Conservation (phyloP, 2,329 filamentous ascomycete species). For the Penicillium sp. region DNA sequence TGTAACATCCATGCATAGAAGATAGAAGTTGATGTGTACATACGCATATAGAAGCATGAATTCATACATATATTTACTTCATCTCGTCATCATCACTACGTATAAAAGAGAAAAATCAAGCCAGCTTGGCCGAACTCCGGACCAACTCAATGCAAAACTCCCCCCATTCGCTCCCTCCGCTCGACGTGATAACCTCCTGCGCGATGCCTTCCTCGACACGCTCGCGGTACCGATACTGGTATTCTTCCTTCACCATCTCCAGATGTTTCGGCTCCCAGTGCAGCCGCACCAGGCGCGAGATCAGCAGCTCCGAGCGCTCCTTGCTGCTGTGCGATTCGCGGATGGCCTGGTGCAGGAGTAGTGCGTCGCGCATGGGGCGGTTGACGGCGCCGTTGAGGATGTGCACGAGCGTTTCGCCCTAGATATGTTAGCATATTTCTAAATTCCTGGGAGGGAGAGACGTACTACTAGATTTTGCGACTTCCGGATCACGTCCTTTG, state of each 20-base stretch:
- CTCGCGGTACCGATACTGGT: slow-evolving; percentile 69
- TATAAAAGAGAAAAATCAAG: background rate
- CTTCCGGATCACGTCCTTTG: slow-evolving; percentile 79
- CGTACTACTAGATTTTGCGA: slow-evolving; percentile 88
- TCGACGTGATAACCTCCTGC: slow-evolving; percentile 64
- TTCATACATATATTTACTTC: background rate
- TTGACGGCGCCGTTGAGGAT: slow-evolving; percentile 97
- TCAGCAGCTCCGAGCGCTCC: slow-evolving; percentile 80
- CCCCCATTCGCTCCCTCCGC: slow-evolving; percentile 59
- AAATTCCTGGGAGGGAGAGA: slow-evolving; percentile 23
- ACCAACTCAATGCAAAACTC: slow-evolving; percentile 67
- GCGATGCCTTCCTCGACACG: slow-evolving; percentile 74
- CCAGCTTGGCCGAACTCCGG: slow-evolving; percentile 26
- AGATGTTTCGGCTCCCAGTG: slow-evolving; percentile 91
- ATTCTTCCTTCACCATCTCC: slow-evolving; percentile 73
- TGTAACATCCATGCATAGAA: background rate
- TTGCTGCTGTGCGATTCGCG: slow-evolving; percentile 65
- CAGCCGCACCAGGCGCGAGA: slow-evolving; percentile 78
- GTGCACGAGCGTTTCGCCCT: slow-evolving; percentile 93
- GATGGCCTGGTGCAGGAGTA: slow-evolving; percentile 87
- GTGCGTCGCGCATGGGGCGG: slow-evolving; percentile 84
- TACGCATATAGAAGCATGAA: too few species aligned
- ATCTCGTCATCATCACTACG: background rate
- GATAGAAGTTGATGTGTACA: background rate
- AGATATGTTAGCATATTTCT: slow-evolving; percentile 10